These are phyloP conservation scores for Aspergillus sojae DNA, from an alignment of 2,329 filamentous ascomycete genomes.

Conservation along the genomic window DNA sequence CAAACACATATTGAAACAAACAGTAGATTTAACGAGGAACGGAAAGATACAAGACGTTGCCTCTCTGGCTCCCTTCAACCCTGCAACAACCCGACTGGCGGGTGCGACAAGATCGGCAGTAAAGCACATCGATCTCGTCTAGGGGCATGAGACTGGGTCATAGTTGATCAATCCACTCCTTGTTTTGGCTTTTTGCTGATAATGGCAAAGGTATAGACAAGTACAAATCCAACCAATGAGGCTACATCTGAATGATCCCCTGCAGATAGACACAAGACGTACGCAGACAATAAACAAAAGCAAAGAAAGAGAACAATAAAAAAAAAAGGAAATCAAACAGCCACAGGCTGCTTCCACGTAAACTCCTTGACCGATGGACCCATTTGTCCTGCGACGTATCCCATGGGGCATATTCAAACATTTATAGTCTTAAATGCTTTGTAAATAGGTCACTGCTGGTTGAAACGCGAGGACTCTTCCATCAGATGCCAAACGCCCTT, in stretches of 20 bases:
- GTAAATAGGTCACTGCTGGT: constrained; percentile 4
- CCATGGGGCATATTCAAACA: constrained; percentile 20
- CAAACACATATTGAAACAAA: background rate
- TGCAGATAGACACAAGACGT: constrained; percentile 2
- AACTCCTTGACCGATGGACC: constrained; percentile 23
- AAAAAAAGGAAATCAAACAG: constrained; percentile 12
- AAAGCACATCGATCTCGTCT: background rate
- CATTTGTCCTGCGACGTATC: constrained; percentile 15
- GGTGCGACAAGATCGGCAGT: background rate
- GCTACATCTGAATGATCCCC: constrained; percentile 2
- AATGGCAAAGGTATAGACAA: background rate
- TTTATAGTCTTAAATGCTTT: constrained; percentile 8
- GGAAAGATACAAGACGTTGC: background rate
- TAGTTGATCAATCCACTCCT: background rate
- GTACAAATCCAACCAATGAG: constrained; percentile 4
- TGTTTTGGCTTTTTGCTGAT: background rate
- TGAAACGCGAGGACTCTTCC: constrained; percentile 16
- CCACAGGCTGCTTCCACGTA: constrained; percentile 18
- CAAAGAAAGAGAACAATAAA: constrained; percentile 6
- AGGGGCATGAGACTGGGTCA: background rate
- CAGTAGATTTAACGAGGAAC: constrained; percentile 3
- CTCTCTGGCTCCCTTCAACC: background rate
- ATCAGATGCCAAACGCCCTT: constrained; percentile 19
- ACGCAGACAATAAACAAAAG: constrained; percentile 1
- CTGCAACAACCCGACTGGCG: background rate